Evolutionary conservation across 2,329 filamentous ascomycete genomes (phyloP), one percentile per base, ranked within the genome.

Genomic region (Stagonosporopsis cucurbitacearum): DNA sequence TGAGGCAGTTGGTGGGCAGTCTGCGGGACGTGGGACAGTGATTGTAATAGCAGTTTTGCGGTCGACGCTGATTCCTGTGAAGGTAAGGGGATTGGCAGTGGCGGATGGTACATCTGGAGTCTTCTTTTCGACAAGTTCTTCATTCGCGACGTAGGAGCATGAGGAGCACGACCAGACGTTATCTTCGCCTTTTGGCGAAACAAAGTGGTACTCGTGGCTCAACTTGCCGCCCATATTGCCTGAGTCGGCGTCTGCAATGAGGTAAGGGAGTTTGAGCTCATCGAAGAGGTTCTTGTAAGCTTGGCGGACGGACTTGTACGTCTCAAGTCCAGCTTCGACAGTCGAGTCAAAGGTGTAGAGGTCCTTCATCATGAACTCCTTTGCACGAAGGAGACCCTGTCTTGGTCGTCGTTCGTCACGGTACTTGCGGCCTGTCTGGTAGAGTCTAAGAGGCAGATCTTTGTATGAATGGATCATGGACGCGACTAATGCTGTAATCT

Each of bases 331-430:
- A n/a, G 84, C 79, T 23, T 84, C 77, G 0, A 81, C 73, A 4
- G 83, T 88, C 32, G 82, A 78, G 70, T 99, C 95, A 70, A 99
- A 99, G 0, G 93, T 97, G 74, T 99, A 99, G 1, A 99, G 83
- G 74, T 99, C 95, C 76, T 99, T 99, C 95, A 99, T 99, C 65
- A 92, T 78, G 68, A 99, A 99, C 70, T 99, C 95, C 58, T 92
- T 87, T 0, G 91, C 90, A 9, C 95, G 87, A 8, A 99, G 80
- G 2, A 99, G 81, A 12, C 95, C 95, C 66, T 96, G 91, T 28
- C 95, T 86, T 19, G 95, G 95, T 23, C 95, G 85, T 53, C 89
- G 84, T 76, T 99, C 95, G 77, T 99, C 95, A 44, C 95, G 87
- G 70, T 98, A 99, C 75, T 99, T 99, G 42, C 94, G 86, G 26